A percentile compares a stretch with the other conserved stretches of the same genome.
phyloP scores from a whole-genome alignment of 768 basidiomycete species.

The Lactarius tabidus region DNA sequence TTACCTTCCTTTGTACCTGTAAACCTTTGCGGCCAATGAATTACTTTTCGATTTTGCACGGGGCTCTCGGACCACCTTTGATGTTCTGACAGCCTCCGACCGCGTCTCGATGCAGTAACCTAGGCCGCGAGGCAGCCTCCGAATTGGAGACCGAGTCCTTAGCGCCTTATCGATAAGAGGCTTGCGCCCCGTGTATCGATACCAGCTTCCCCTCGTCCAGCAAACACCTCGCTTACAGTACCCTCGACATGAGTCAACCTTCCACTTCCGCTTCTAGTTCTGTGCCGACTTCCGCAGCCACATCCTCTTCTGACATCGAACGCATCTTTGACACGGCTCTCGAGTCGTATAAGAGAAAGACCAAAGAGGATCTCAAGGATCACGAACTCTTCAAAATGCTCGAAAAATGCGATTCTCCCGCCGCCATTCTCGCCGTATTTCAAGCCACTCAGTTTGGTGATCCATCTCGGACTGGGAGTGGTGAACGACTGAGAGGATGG shows the following conservation, averaged over 20 bases:
- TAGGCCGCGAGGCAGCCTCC: too few species aligned
- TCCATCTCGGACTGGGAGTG: not conserved
- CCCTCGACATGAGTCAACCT: not conserved
- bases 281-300: not conserved
- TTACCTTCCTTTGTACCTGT: too few species aligned
- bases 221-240: too few species aligned
- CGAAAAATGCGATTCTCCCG: not conserved
- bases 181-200: too few species aligned
- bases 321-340: not conserved
- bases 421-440: not conserved
- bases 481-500: not conserved
- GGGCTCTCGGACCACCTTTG: too few species aligned
- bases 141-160: too few species aligned
- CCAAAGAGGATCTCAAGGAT: not conserved
- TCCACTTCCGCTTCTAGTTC: not conserved
- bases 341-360: not conserved
- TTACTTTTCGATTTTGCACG: too few species aligned
- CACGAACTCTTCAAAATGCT: not conserved
- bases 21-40: too few species aligned
- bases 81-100: too few species aligned
- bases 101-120: too few species aligned
- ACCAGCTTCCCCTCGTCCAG: too few species aligned
- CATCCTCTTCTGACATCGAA: not conserved
- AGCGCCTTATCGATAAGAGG: too few species aligned
- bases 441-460: not conserved